A percentile compares a stretch with the other conserved stretches of the same genome.
phyloP scores from a whole-genome alignment of 768 basidiomycete genomes.

The Auriscalpium microsporum region DNA sequence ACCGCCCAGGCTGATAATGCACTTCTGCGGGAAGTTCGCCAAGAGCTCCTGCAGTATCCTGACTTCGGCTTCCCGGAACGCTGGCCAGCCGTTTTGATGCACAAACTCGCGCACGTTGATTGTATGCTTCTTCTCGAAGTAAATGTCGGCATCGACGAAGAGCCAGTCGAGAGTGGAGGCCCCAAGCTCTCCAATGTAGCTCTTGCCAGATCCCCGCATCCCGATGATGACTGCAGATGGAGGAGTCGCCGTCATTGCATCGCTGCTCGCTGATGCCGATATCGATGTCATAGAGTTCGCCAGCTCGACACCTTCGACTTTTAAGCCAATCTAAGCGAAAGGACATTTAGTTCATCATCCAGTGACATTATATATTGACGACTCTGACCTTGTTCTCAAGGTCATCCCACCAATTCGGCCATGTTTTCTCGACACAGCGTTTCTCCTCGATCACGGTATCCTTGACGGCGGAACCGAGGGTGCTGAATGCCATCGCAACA shows the following conservation, averaged over 20 bases:
- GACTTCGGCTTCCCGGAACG: conserved; percentile 78
- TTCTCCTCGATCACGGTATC: conserved; percentile 90
- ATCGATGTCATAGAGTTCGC: conserved; percentile 31
- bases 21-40: conserved; percentile 39
- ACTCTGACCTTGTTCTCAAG: conserved; percentile 80
- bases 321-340: conserved; percentile 67
- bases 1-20: conserved; percentile 88
- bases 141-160: conserved; percentile 77
- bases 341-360: conserved; percentile 1
- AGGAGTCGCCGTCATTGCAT: conserved; percentile 22
- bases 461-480: conserved; percentile 64
- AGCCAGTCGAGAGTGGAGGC: conserved; percentile 64
- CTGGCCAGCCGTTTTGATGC: conserved; percentile 74
- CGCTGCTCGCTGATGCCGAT: conserved; percentile 28
- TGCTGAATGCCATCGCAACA: conserved; percentile 97
- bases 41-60: conserved; percentile 64
- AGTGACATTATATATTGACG: neutral
- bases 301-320: conserved; percentile 80
- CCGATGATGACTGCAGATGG: conserved; percentile 76
- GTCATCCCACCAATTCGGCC: conserved; percentile 99
- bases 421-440: conserved; percentile 97
- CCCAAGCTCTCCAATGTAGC: conserved; percentile 75
- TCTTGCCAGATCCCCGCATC: conserved; percentile 97
- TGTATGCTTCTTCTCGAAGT: conserved; percentile 58
- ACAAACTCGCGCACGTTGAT: conserved; percentile 71